Evolutionary conservation across 78 protist species (phyloP).

Genomic region (Dictyostelium capitatum): DNA sequence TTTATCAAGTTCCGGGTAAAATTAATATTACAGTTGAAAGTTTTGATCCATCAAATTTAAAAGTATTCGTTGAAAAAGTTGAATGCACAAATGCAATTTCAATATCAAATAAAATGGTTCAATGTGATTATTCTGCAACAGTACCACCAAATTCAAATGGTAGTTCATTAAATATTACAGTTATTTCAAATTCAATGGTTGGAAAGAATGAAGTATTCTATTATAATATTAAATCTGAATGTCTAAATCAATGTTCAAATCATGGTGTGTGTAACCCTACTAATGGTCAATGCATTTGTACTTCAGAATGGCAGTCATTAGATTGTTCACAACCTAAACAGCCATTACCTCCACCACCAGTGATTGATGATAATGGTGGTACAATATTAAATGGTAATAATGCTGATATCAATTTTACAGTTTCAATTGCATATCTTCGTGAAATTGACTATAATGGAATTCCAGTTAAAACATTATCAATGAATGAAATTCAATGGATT

Average conservation of each 20-base stretch:
- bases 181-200: not conserved
- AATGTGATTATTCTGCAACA: not conserved
- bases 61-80: not conserved
- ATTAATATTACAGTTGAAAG: not conserved
- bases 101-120: not conserved
- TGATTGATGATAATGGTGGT: slow-evolving; percentile 18
- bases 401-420: slow-evolving; percentile 41
- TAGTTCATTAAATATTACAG: not conserved
- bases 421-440: slow-evolving; percentile 1
- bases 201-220: slow-evolving; percentile 32
- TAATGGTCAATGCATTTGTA: slow-evolving; percentile 8
- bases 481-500: slow-evolving; percentile 26
- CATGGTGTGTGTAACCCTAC: slow-evolving; percentile 23
- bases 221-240: not conserved
- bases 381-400: slow-evolving; percentile 8
- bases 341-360: not conserved
- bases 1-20: not conserved
- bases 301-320: not conserved
- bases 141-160: slow-evolving; percentile 2
- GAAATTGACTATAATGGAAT: not conserved
- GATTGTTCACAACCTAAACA: slow-evolving; percentile 23
- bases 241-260: not conserved
- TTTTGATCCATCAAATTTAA: not conserved
- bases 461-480: slow-evolving; percentile 3
- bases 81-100: not conserved